These are phyloP conservation scores for Penicillium turbatum DNA, from an alignment of 495 filamentous ascomycete species.

Conservation along the genomic window DNA sequence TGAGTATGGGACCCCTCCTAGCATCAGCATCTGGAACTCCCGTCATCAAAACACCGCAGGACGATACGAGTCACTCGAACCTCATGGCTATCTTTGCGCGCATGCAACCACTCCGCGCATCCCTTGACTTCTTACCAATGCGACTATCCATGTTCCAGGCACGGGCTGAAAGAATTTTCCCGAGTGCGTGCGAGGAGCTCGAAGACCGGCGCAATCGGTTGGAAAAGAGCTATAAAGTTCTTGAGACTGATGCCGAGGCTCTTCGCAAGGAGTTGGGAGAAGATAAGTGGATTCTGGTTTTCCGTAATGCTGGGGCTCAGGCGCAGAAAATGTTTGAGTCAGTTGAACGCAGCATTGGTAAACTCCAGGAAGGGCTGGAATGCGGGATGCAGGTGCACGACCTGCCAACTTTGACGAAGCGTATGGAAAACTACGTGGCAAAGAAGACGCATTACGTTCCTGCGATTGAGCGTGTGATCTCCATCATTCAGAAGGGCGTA, in stretches of 20 bases:
- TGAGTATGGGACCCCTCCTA: slow-evolving; percentile 59
- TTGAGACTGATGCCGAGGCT: slow-evolving; percentile 83
- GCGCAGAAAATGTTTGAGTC: slow-evolving; percentile 93
- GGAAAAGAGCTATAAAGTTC: slow-evolving; percentile 73
- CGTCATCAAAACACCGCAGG: slow-evolving; percentile 56
- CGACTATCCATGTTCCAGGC: slow-evolving; percentile 76
- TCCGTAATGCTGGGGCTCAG: slow-evolving; percentile 87
- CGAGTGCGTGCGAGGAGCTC: slow-evolving; percentile 85
- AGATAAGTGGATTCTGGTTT: slow-evolving; percentile 92
- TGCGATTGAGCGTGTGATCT: slow-evolving; percentile 85
- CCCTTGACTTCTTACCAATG: slow-evolving; percentile 97
- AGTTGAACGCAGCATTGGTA: slow-evolving; percentile 76
- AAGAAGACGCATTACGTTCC: slow-evolving; percentile 93
- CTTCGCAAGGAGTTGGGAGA: slow-evolving; percentile 85
- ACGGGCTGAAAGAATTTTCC: slow-evolving; percentile 71
- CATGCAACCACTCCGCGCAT: slow-evolving; percentile 90
- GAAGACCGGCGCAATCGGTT: slow-evolving; percentile 64
- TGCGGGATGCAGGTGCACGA: slow-evolving; percentile 65
- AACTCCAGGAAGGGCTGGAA: slow-evolving; percentile 78
- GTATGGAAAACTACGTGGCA: slow-evolving; percentile 87
- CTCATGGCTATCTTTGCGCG: slow-evolving; percentile 85
- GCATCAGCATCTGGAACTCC: slow-evolving; percentile 53
- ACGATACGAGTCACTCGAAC: slow-evolving; percentile 71
- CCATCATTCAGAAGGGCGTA: slow-evolving; percentile 89
- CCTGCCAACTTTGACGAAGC: slow-evolving; percentile 62